Evolutionary conservation across 2,329 filamentous ascomycete genomes (phyloP).

Genomic region (Ophiosphaerella herpotricha): DNA sequence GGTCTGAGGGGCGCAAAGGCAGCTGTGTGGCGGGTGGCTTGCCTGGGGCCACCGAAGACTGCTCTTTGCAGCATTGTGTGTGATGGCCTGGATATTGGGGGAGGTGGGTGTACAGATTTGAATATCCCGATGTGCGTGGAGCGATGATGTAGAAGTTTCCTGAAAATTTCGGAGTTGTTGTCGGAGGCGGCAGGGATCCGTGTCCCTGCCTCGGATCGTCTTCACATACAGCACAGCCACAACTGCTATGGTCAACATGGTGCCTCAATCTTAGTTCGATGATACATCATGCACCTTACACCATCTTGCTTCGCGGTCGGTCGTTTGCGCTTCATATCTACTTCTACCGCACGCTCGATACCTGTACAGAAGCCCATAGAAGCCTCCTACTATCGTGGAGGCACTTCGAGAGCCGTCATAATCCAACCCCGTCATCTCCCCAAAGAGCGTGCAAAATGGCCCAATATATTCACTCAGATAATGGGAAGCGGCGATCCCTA

Average conservation of each 20-base stretch:
- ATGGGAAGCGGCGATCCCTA: conserved; percentile 70
- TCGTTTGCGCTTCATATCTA: conserved; percentile 5
- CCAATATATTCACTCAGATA: conserved; percentile 58
- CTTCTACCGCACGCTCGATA: conserved; percentile 9
- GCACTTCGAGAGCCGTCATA: conserved; percentile 71
- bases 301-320: conserved; percentile 20
- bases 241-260: background rate
- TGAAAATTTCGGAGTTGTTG: conserved; percentile 25
- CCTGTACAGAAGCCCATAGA: conserved; percentile 24
- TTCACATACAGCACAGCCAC: background rate
- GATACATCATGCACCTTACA: conserved; percentile 31
- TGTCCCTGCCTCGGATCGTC: conserved; percentile 19
- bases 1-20: conserved; percentile 44
- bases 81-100: conserved; percentile 8
- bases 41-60: conserved; percentile 53
- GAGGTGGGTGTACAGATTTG: background rate
- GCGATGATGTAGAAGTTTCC: conserved; percentile 25
- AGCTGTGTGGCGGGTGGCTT: conserved; percentile 49
- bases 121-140: background rate
- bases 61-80: conserved; percentile 57
- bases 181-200: conserved; percentile 7
- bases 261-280: conserved; percentile 8
- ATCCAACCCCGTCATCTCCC: conserved; percentile 61
- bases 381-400: conserved; percentile 65
- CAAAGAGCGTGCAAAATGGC: conserved; percentile 51